These are phyloP conservation scores for Aethionema arabicum DNA, from an alignment of 345 rosid species.

Conservation along the genomic window DNA sequence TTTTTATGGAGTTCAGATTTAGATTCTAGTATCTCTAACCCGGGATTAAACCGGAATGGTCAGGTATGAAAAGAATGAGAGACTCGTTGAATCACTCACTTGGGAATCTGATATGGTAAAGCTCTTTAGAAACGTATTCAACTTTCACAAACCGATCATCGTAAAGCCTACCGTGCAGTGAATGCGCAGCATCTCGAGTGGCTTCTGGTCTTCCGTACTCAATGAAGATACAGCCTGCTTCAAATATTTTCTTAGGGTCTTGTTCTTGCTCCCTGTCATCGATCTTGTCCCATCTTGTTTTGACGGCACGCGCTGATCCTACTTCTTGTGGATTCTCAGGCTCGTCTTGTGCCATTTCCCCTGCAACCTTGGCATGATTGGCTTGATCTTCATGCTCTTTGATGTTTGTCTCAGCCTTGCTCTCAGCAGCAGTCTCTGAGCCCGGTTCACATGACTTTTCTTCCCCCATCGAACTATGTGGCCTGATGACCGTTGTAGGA, in stretches of 20 bases:
- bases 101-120: slow-evolving; percentile 53
- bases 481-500: slow-evolving; percentile 24
- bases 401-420: slow-evolving; percentile 15
- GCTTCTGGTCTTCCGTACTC: slow-evolving; percentile 78
- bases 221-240: slow-evolving; percentile 66
- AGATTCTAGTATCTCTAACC: slow-evolving; percentile 19
- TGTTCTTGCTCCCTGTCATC: slow-evolving; percentile 34
- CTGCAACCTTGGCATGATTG: slow-evolving; percentile 27
- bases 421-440: slow-evolving; percentile 31
- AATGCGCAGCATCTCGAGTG: slow-evolving; percentile 65
- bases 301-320: slow-evolving; percentile 19
- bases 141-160: slow-evolving; percentile 53
- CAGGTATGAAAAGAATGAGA: slow-evolving; percentile 16
- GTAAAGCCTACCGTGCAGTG: slow-evolving; percentile 68
- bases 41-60: slow-evolving; percentile 24
- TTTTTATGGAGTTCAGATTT: neutral
- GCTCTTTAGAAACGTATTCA: slow-evolving; percentile 58
- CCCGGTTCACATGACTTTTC: slow-evolving; percentile 37
- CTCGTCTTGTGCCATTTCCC: slow-evolving; percentile 28
- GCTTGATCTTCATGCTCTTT: slow-evolving; percentile 31
- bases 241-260: slow-evolving; percentile 42
- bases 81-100: slow-evolving; percentile 25
- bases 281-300: slow-evolving; percentile 36
- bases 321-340: slow-evolving; percentile 24
- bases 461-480: slow-evolving; percentile 32